Evolutionary conservation across 2,329 filamentous ascomycete species (phyloP).

Genomic region (Didymella segeticola): DNA sequence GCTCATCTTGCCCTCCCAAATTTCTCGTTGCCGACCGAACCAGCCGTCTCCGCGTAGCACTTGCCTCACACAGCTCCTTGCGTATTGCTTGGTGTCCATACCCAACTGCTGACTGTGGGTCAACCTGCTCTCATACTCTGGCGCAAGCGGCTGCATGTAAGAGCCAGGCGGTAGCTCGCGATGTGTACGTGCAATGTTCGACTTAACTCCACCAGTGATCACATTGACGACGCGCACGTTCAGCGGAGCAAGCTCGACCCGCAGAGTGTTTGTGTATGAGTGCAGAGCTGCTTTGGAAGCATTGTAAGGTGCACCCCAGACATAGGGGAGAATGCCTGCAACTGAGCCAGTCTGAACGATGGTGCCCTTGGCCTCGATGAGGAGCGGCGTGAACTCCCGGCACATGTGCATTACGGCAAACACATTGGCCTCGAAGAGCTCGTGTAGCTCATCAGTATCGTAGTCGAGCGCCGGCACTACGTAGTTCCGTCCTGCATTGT

Average conservation of each 20-base stretch:
- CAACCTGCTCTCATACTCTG: slow-evolving; percentile 59
- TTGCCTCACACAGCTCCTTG: slow-evolving; percentile 61
- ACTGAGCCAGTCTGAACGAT: slow-evolving; percentile 56
- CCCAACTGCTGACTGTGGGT: slow-evolving; percentile 61
- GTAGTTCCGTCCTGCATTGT: slow-evolving; percentile 65
- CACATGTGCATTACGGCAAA: slow-evolving; percentile 65
- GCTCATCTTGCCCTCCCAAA: slow-evolving; percentile 62
- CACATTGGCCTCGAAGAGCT: slow-evolving; percentile 55
- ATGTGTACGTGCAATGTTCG: slow-evolving; percentile 62
- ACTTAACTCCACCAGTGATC: slow-evolving; percentile 67
- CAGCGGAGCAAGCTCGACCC: slow-evolving; percentile 63
- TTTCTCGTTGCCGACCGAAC: slow-evolving; percentile 53
- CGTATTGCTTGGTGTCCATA: slow-evolving; percentile 62
- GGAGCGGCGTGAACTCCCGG: slow-evolving; percentile 62
- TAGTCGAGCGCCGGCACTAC: slow-evolving; percentile 65
- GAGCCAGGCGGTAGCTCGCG: slow-evolving; percentile 56
- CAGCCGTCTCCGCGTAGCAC: slow-evolving; percentile 51
- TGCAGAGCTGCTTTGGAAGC: slow-evolving; percentile 67
- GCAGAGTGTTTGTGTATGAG: slow-evolving; percentile 63
- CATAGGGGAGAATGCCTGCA: slow-evolving; percentile 50
- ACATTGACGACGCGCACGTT: slow-evolving; percentile 56
- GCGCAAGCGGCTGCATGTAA: slow-evolving; percentile 60
- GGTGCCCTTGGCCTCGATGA: slow-evolving; percentile 55
- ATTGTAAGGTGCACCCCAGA: slow-evolving; percentile 57
- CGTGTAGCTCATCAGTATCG: slow-evolving; percentile 45